Base-by-base conservation (phyloP, 2,329 filamentous ascomycete species). In the Dactylellina leptospora region DNA sequence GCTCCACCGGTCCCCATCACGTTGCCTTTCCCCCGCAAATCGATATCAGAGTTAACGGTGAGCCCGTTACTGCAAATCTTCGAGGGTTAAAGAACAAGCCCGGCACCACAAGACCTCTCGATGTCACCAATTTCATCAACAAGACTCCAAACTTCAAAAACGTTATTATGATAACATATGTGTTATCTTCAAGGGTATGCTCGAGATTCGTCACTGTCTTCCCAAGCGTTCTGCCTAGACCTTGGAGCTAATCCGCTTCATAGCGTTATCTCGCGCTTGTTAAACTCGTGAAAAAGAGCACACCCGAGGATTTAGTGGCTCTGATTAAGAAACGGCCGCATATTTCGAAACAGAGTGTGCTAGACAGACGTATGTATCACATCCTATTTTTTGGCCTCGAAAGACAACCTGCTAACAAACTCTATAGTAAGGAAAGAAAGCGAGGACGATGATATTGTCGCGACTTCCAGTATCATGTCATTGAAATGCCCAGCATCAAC, bases 51-150 rank as follows among this genome's bases (percentile, higher is more conserved):
- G 87, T 96, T 62, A 99, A 99, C 76, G 85, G 87, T 8, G 90
- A 90, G 30, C 92, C 97, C 64, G 85, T 97, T 75, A 95, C 93
- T 80, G 89, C 90, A n/a, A 99, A 97, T 79, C 84, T 96, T 75
- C 90, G 95, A 75, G 95, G 95, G 3, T 81, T 99, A 73, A 99
- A 99, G 81, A 97, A 96, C 79, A 96, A 95, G 79, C 91, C 93
- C 4, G 95, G 95, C 20, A 96, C 95, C 45, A 99, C 95, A 40
- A 88, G 92, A 77, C 95, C 95, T 5, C 92, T 91, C 48, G 95
- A 99, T 80, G 90, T 99, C 73, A 99, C 95, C 5, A 83, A 85
- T 74, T 85, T 87, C 70, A 82, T 97, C 47, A 85, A 91, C 27
- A 88, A 86, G 74, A 85, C 87, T 9, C 78, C 83, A 16, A 84